A percentile compares a stretch with the other conserved stretches of the same genome.
Conservation (phyloP, 345 rosid genomes). For the Draba incana region DNA sequence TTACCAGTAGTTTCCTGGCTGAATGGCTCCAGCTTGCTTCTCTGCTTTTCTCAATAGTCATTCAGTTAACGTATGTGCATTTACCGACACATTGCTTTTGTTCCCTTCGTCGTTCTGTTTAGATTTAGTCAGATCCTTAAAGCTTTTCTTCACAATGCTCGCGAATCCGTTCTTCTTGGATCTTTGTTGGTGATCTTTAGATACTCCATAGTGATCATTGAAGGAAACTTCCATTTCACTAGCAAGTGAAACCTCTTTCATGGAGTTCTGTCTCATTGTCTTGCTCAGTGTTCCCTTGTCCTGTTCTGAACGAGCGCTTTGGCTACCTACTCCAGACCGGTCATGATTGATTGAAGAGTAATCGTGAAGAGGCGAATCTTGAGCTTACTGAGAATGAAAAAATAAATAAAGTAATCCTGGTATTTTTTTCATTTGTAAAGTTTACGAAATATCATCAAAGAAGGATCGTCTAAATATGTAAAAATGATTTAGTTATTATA, state of each 20-base stretch:
- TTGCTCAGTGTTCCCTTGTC: slow-evolving; percentile 63
- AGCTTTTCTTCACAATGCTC: slow-evolving; percentile 79
- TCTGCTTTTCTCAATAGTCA: slow-evolving; percentile 73
- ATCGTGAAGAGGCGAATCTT: slow-evolving; percentile 74
- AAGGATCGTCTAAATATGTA: too few relatives aligned
- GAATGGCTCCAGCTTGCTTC: slow-evolving; percentile 77
- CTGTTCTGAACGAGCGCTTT: slow-evolving; percentile 80
- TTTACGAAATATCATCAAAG: too few relatives aligned
- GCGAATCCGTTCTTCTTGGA: slow-evolving; percentile 57
- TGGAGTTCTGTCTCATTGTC: slow-evolving; percentile 71
- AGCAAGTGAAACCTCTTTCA: slow-evolving; percentile 67
- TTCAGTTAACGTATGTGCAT: slow-evolving; percentile 65
- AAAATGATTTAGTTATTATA: too few relatives aligned
- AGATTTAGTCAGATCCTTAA: slow-evolving; percentile 75
- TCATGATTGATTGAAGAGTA: slow-evolving; percentile 55
- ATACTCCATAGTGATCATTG: slow-evolving; percentile 58
- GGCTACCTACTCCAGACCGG: slow-evolving; percentile 76
- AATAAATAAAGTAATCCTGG: too few relatives aligned
- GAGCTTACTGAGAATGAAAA: too few relatives aligned
- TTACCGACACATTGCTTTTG: slow-evolving; percentile 60
- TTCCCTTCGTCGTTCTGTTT: slow-evolving; percentile 63
- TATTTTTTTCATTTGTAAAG: too few relatives aligned
- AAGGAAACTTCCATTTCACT: slow-evolving; percentile 82
- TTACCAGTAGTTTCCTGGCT: slow-evolving; percentile 90
- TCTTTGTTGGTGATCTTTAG: slow-evolving; percentile 64